Evolutionary conservation across 257 asterid species (phyloP).

Genomic region (Thymus mandschuricus): DNA sequence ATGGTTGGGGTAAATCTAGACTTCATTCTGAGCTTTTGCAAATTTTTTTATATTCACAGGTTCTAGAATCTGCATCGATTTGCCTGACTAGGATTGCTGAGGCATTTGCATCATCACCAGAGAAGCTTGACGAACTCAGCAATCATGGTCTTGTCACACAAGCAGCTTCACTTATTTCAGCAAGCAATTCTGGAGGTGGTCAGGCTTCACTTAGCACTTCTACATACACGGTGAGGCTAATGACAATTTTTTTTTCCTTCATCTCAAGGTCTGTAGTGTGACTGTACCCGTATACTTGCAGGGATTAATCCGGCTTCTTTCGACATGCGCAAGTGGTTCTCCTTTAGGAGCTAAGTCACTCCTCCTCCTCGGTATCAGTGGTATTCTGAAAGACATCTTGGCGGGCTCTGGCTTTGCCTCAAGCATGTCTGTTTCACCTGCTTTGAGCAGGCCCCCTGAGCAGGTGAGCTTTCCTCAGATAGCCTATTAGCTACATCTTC

Average conservation of each 20-base stretch:
- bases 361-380: slow-evolving; percentile 88
- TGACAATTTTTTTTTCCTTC: slow-evolving; percentile 20
- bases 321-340: slow-evolving; percentile 94
- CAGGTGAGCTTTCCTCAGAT: slow-evolving; percentile 59
- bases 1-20: not conserved
- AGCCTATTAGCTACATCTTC: slow-evolving; percentile 14
- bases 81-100: slow-evolving; percentile 99
- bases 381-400: slow-evolving; percentile 86
- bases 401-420: slow-evolving; percentile 89
- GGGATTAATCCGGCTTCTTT: slow-evolving; percentile 95
- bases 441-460: slow-evolving; percentile 91
- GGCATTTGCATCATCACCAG: slow-evolving; percentile 94
- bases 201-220: slow-evolving; percentile 93
- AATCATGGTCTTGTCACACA: slow-evolving; percentile 95
- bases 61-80: slow-evolving; percentile 92
- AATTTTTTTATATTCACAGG: slow-evolving; percentile 48
- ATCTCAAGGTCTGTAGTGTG: slow-evolving; percentile 32
- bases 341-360: slow-evolving; percentile 86
- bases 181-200: slow-evolving; percentile 87
- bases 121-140: slow-evolving; percentile 93
- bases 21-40: slow-evolving; percentile 14
- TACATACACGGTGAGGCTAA: slow-evolving; percentile 77
- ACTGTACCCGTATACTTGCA: slow-evolving; percentile 43
- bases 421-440: slow-evolving; percentile 86
- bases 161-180: slow-evolving; percentile 87